Base-by-base conservation (phyloP, 345 rosid species). In the Linum tenue region DNA sequence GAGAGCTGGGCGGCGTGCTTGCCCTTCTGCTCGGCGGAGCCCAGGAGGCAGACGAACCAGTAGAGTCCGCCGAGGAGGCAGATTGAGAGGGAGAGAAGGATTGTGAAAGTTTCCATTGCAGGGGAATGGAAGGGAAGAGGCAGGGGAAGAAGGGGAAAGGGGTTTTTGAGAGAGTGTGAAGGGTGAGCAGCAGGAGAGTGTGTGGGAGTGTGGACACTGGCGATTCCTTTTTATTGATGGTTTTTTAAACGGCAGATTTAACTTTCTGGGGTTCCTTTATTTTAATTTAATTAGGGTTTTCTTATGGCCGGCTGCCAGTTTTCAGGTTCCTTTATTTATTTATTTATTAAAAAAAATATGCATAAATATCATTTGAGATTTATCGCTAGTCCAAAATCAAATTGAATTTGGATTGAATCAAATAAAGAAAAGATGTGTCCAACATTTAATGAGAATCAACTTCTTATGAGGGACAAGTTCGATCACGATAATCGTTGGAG, bases 31-130 rank as follows among this genome's bases (percentile, higher is more conserved):
- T 92, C 98, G 3, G 96, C 98, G 0, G 92, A 88, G 16, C 98
- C 98, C 38, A 92, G 74, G 58, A 92, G 44, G 70, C 91, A 90
- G 56, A 90, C 73, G 78, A 90, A 90, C 98, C 98, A 90, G 84
- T 82, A 92, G 66, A 92, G 70, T 7, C 90, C 90, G 31, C 80
- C 80, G 75, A 82, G 88, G 31, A 89, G 31, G 35, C 90, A 82
- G 11, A 85, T 86, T 7, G 82, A 48, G 11, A 48, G 91, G 5
- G 97, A 85, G 65, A 82, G 85, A 10, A 82, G 79, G 69, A 92
- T 80, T 51, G 88, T 64, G 8, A 87, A 53, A 43, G 85, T 67
- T 60, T 87, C 88, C 97, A 89, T 76, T 38, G 55, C 48, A 63
- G 59, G 31, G 31, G 1, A 22, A 22, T 22, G 31, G 31, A 22